phyloP scores from a whole-genome alignment of 805 yeast species.

The Saccharomycopsis synnaedendra region DNA sequence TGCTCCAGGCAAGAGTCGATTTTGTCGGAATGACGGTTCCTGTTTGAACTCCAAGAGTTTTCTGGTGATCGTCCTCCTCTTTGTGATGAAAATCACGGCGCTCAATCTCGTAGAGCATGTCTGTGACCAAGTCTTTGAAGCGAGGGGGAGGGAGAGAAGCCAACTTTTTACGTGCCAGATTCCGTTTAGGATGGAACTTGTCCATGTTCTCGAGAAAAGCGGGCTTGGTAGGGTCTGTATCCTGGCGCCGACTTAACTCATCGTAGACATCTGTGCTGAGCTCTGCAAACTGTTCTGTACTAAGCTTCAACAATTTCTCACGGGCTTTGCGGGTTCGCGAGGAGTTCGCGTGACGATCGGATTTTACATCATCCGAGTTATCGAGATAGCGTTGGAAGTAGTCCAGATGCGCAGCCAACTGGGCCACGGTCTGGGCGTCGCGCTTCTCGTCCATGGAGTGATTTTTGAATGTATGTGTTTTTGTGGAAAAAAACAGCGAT shows the following conservation, averaged over 20 bases:
- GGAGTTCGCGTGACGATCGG: constrained; percentile 16
- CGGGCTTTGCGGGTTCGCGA: constrained; percentile 71
- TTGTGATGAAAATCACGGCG: constrained; percentile 47
- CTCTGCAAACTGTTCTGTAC: constrained; percentile 76
- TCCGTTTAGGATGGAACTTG: constrained; percentile 83
- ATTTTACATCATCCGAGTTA: constrained; percentile 8
- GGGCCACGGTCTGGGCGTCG: constrained; percentile 4
- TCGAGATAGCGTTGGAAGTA: constrained; percentile 11
- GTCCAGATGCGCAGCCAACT: constrained; percentile 4
- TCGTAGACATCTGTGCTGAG: constrained; percentile 91
- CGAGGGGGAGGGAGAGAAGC: constrained; percentile 72
- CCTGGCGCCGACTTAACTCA: constrained; percentile 72
- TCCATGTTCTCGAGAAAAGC: constrained; percentile 58
- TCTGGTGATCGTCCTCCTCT: background rate
- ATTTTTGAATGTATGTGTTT: background rate
- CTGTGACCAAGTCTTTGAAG: constrained; percentile 84
- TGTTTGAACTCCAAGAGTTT: constrained; percentile 31
- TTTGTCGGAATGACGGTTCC: constrained; percentile 75
- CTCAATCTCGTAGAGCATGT: constrained; percentile 77
- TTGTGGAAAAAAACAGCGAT: too few species aligned
- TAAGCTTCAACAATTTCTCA: constrained; percentile 70
- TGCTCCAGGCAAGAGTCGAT: constrained; percentile 79
- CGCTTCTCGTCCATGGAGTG: background rate
- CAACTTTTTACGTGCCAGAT: constrained; percentile 88
- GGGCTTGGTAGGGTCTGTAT: constrained; percentile 28